phyloP scores from a whole-genome alignment of 805 yeast species.

The Novakomyces olei region DNA sequence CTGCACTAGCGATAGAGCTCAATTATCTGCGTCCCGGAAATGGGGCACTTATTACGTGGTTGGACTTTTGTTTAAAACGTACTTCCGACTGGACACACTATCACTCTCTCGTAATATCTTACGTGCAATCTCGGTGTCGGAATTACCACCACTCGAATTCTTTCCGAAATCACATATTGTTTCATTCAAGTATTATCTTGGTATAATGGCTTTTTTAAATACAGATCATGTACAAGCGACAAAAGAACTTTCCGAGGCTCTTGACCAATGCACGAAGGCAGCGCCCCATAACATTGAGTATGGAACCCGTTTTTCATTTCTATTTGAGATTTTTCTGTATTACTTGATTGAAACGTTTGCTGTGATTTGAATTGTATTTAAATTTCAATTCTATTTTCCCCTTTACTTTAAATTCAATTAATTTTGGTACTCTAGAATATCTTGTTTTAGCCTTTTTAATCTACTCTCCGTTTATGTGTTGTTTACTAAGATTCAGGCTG shows the following conservation, averaged over 20 bases:
- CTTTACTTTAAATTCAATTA: no score
- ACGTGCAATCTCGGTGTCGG: slow-evolving; percentile 40
- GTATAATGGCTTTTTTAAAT: slow-evolving; percentile 43
- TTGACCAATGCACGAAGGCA: slow-evolving; percentile 16
- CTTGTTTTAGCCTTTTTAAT: no score
- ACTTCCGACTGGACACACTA: slow-evolving; percentile 38
- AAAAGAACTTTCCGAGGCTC: slow-evolving; percentile 27
- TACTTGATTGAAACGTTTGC: no score
- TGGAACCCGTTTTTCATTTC: no score
- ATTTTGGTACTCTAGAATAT: no score
- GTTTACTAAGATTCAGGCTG: no score
- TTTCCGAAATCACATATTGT: slow-evolving; percentile 33
- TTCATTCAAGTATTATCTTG: slow-evolving; percentile 45
- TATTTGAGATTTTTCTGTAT: no score
- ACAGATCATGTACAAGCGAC: slow-evolving; percentile 25
- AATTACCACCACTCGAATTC: slow-evolving; percentile 28
- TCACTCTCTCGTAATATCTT: slow-evolving; percentile 58
- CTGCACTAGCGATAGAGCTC: slow-evolving; percentile 58
- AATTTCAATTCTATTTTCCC: no score
- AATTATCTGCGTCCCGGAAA: slow-evolving; percentile 27
- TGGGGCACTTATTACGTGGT: slow-evolving; percentile 48
- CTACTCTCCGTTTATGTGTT: no score
- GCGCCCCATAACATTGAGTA: slow-evolving; percentile 18
- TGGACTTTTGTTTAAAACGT: slow-evolving; percentile 44
- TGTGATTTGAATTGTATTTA: no score